These are phyloP conservation scores for Lactifluus pinguis DNA, from an alignment of 768 basidiomycete genomes.

Conservation along the genomic window DNA sequence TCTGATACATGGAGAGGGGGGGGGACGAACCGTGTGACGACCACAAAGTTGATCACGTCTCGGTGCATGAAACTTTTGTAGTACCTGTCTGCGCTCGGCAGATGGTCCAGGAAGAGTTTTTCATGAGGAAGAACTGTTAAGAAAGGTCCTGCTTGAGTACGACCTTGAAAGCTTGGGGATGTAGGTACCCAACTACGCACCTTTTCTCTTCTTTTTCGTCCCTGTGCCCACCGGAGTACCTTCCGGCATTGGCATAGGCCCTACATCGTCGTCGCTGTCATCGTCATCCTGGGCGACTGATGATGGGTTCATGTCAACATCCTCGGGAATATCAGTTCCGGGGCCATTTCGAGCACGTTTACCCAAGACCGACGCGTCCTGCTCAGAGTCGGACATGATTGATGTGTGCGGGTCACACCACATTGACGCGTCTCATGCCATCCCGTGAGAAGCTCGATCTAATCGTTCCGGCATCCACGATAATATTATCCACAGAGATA, in stretches of 20 bases:
- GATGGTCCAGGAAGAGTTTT: slow-evolving; percentile 81
- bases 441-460: neutral
- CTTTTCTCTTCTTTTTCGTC: slow-evolving; percentile 77
- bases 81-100: slow-evolving; percentile 90
- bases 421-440: neutral
- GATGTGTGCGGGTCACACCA: neutral
- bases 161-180: too few species aligned
- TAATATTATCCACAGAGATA: neutral
- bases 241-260: slow-evolving; percentile 79
- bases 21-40: slow-evolving; percentile 70
- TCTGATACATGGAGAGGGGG: neutral
- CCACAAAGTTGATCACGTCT: slow-evolving; percentile 80
- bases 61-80: slow-evolving; percentile 98
- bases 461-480: neutral
- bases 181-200: slow-evolving; percentile 32
- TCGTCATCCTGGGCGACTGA: slow-evolving; percentile 41
- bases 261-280: slow-evolving; percentile 65
- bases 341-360: slow-evolving; percentile 45
- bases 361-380: slow-evolving; percentile 49
- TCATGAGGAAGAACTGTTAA: slow-evolving; percentile 83
- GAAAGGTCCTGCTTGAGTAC: neutral
- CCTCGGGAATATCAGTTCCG: slow-evolving; percentile 20
- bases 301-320: slow-evolving; percentile 22
- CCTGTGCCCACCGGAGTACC: slow-evolving; percentile 29
- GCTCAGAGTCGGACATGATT: slow-evolving; percentile 30